phyloP scores from a whole-genome alignment of 1,139 yeast genomes.

The Nakaseomyces nivariensis region DNA sequence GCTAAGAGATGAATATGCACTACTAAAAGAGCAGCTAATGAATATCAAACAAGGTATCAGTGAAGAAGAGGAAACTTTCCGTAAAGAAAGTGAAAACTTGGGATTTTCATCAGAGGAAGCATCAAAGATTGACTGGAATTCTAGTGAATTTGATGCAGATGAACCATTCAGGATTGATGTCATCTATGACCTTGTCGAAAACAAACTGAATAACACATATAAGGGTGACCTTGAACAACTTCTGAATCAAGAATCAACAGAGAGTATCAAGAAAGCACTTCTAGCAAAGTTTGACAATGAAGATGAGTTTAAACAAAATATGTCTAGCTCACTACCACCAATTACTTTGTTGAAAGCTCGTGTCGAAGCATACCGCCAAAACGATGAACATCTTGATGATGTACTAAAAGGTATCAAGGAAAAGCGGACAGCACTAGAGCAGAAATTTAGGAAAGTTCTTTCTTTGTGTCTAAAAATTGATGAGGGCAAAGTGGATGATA shows the following conservation, averaged over 20 bases:
- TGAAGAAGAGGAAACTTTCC: constrained; percentile 46
- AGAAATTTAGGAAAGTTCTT: constrained; percentile 80
- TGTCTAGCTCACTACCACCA: constrained; percentile 41
- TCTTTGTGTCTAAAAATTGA: constrained; percentile 85
- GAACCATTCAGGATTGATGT: constrained; percentile 66
- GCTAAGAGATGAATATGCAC: constrained; percentile 22
- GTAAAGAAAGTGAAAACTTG: constrained; percentile 33
- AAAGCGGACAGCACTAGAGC: constrained; percentile 57
- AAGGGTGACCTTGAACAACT: constrained; percentile 23
- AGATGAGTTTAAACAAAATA: constrained; percentile 15
- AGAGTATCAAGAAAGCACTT: constrained; percentile 8
- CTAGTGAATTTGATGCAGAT: constrained; percentile 67
- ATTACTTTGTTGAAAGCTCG: constrained; percentile 60
- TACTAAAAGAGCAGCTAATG: constrained; percentile 40
- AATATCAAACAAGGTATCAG: constrained; percentile 49
- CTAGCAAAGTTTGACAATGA: constrained; percentile 7
- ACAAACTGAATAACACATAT: constrained; percentile 28
- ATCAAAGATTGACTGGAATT: constrained; percentile 34
- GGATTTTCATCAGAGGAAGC: constrained; percentile 26
- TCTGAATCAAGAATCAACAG: constrained; percentile 16
- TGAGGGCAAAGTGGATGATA: constrained; percentile 64
- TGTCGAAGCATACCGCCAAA: constrained; percentile 64
- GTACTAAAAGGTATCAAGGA: constrained; percentile 41
- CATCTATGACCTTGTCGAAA: constrained; percentile 42
- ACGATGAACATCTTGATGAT: constrained; percentile 44